These are phyloP conservation scores for Aureobasidium subglaciale DNA, from an alignment of 2,329 filamentous ascomycete genomes.

Conservation along the genomic window DNA sequence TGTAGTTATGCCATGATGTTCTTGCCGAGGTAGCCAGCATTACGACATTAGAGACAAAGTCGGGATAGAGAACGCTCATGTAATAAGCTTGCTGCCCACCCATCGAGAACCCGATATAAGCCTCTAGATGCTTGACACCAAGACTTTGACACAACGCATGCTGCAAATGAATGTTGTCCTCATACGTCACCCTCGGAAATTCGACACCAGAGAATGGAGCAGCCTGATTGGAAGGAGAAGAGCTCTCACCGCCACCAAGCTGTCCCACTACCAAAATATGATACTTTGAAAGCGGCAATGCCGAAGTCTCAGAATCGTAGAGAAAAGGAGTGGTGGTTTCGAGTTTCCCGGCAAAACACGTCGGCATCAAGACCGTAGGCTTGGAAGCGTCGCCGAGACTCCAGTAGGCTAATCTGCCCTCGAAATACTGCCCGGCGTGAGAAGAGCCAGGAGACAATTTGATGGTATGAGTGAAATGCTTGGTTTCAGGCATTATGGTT, in stretches of 20 bases:
- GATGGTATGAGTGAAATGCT: constrained; percentile 24
- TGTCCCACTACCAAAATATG: constrained; percentile 47
- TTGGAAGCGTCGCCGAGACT: constrained; percentile 34
- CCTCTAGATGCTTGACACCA: constrained; percentile 37
- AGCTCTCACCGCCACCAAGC: constrained; percentile 48
- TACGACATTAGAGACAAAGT: constrained; percentile 41
- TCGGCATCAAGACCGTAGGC: constrained; percentile 44
- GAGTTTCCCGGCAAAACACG: constrained; percentile 49
- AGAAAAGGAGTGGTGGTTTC: constrained; percentile 44
- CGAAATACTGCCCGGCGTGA: constrained; percentile 21
- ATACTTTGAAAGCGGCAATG: constrained; percentile 35
- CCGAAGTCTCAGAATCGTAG: constrained; percentile 30
- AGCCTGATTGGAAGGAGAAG: constrained; percentile 45
- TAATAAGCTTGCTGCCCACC: constrained; percentile 50
- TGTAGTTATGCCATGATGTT: constrained; percentile 47
- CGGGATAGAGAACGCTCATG: constrained; percentile 44
- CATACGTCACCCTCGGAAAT: constrained; percentile 43
- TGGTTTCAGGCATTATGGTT: constrained; percentile 20
- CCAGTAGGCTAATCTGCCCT: constrained; percentile 34
- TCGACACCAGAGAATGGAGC: constrained; percentile 23
- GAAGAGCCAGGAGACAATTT: constrained; percentile 22
- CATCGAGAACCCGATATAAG: constrained; percentile 52
- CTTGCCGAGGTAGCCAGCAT: constrained; percentile 46
- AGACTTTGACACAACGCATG: constrained; percentile 38
- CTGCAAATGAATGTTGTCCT: constrained; percentile 48